Base-by-base conservation (phyloP, 2,329 filamentous ascomycete species). In the Lachnellula hyalina region DNA sequence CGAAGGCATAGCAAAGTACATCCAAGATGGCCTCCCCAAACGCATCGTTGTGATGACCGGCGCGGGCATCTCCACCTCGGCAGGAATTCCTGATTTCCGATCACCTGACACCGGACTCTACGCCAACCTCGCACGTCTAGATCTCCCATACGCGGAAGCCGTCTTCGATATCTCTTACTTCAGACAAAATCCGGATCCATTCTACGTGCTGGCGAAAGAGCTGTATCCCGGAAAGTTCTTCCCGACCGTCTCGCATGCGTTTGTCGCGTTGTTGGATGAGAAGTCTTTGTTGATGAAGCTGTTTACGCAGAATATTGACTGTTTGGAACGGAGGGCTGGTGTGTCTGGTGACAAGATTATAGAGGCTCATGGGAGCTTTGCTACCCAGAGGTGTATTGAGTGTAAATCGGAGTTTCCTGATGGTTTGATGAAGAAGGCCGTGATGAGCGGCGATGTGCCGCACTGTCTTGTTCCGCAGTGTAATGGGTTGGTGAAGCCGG, bases 271-370 rank as follows among this genome's bases (percentile, higher is more conserved):
- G 23, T 83, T 97, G 15, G 81, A 92, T 54, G 77, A 85, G 57
- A 96, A 95, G 73, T 84, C 83, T 4, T 75, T 93, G 41, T 75
- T 99, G 23, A 75, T 87, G 61, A 94, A 91, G 76, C 82, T 94
- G 51, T 99, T 97, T 71, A 96, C 94, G 0, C 94, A 99, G 69
- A 99, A 99, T 68, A 97, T 99, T 63, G 94, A 99, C 74, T 96
- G 91, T 66, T 79, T 99, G 12, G 94, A 99, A 73, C 83, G 92
- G 21, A 80, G 83, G 62, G 94, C 93, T 12, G 94, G 94, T 25
- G 85, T 99, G 0, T 89, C 91, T 0, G 79, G 76, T 0, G 84
- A 93, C 2, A 85, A 82, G 71, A 92, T 99, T 49, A 79, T 99
- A 34, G 93, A 97, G 72, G 94, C 94, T 0, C 94, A 99, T 70